These are phyloP conservation scores for Cryphonectria naterciae DNA, from an alignment of 2,329 filamentous ascomycete species.

Conservation along the genomic window DNA sequence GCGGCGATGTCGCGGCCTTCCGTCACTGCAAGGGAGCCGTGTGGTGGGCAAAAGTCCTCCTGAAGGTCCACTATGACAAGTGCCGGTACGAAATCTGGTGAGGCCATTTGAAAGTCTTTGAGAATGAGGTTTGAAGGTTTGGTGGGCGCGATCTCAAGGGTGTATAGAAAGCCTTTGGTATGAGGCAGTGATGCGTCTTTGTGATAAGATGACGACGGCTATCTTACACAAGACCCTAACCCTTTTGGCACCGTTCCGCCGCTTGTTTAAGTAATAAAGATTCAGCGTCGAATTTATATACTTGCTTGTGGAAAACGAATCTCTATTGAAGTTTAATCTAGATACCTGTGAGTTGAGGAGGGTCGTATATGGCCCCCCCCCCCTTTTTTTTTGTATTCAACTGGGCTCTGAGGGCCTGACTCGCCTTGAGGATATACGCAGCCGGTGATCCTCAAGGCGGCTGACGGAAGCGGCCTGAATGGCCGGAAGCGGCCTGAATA, in stretches of 20 bases:
- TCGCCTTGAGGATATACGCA: no score
- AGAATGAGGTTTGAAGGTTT: not conserved
- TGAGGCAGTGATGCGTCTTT: not conserved
- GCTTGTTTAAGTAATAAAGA: not conserved
- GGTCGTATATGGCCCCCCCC: no score
- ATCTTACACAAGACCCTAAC: slow-evolving; percentile 1
- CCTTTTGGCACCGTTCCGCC: not conserved
- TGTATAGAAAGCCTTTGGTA: not conserved
- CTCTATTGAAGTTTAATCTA: no score
- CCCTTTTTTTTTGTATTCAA: no score
- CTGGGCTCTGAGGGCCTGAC: no score
- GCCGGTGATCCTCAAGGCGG: no score
- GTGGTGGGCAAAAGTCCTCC: slow-evolving; percentile 90
- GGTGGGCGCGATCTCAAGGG: not conserved
- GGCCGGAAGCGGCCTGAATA: no score
- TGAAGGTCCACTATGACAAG: slow-evolving; percentile 84
- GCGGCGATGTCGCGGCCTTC: slow-evolving; percentile 72
- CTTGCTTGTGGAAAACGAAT: no score
- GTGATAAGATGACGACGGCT: not conserved
- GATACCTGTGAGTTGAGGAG: no score
- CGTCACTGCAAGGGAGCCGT: slow-evolving; percentile 82
- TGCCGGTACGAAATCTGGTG: slow-evolving; percentile 49
- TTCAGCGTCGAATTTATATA: not conserved
- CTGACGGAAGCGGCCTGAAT: no score
- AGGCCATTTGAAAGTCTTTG: slow-evolving; percentile 12